A percentile compares a stretch with the other conserved stretches of the same genome.
Conservation (phyloP, 108 stramenopile species). For the Nannochloropsis gaditana region DNA sequence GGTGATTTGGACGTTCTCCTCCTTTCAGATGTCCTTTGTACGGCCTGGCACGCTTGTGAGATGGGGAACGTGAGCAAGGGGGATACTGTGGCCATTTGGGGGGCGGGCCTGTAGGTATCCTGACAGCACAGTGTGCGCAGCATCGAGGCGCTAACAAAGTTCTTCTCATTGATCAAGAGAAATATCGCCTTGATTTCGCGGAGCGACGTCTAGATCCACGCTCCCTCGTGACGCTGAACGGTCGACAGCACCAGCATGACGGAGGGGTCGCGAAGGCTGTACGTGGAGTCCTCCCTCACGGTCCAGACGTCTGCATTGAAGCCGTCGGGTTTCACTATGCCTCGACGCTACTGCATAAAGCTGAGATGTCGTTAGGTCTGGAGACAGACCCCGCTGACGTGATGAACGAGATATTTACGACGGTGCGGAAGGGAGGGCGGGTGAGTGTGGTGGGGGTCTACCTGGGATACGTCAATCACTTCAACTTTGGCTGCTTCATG, state of each 20-base stretch:
- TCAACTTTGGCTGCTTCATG: conserved; percentile 20
- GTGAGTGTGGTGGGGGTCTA: conserved; percentile 10
- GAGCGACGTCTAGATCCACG: background rate
- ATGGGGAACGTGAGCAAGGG: background rate
- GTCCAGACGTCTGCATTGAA: background rate
- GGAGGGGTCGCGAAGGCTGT: background rate
- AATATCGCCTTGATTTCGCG: background rate
- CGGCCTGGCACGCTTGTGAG: background rate
- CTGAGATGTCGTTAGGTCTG: background rate
- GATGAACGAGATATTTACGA: background rate
- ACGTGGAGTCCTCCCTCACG: conserved; percentile 3
- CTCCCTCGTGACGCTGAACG: background rate
- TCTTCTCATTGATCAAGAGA: background rate
- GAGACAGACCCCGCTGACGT: conserved; percentile 14
- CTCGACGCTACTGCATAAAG: background rate
- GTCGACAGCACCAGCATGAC: conserved; percentile 11
- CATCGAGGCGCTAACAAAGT: background rate
- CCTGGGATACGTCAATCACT: background rate
- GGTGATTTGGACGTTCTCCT: background rate
- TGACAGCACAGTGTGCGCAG: conserved; percentile 16
- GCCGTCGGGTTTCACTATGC: background rate
- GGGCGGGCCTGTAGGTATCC: conserved; percentile 1
- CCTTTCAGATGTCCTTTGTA: background rate
- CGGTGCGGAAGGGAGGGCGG: background rate
- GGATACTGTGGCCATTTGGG: conserved; percentile 5